phyloP scores from a whole-genome alignment of 2,329 filamentous ascomycete species.

The Cercospora berteroae region DNA sequence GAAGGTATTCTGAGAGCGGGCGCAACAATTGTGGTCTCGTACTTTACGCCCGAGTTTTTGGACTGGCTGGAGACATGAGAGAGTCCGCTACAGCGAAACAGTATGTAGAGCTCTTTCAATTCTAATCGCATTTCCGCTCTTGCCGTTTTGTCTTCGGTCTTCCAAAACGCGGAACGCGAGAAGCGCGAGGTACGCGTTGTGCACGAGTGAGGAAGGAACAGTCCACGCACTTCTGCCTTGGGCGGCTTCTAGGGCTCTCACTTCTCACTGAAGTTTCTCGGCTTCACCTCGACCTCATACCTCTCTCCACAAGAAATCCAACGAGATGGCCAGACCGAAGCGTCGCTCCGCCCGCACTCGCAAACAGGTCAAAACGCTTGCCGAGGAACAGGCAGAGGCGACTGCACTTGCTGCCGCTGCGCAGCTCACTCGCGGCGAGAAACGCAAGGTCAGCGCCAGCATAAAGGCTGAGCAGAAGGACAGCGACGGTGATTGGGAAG shows the following conservation, averaged over 20 bases:
- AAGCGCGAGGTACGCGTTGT: no score
- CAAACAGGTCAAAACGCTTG: conserved; percentile 22
- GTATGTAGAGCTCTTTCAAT: not conserved
- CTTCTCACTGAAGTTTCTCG: no score
- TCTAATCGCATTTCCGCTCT: not conserved
- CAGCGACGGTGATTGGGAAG: no score
- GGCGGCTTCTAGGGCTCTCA: not conserved
- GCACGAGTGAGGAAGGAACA: not conserved
- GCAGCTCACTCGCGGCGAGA: conserved; percentile 1
- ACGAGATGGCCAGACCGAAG: no score
- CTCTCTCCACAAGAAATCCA: no score
- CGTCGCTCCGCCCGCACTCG: no score
- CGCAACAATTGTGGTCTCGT: conserved; percentile 88
- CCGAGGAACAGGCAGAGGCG: conserved; percentile 25
- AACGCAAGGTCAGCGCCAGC: no score
- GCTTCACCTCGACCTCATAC: no score
- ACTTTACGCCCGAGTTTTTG: conserved; percentile 81
- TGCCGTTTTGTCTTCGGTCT: not conserved
- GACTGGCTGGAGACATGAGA: conserved; percentile 55
- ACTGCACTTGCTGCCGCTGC: not conserved
- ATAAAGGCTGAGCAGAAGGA: no score
- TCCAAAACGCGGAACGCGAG: no score
- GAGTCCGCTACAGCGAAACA: conserved; percentile 4
- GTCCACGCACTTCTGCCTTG: not conserved
- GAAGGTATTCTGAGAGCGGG: conserved; percentile 91